Evolutionary conservation across 164 flowering plant genomes (phyloP).

Genomic region (Annona squamosa): DNA sequence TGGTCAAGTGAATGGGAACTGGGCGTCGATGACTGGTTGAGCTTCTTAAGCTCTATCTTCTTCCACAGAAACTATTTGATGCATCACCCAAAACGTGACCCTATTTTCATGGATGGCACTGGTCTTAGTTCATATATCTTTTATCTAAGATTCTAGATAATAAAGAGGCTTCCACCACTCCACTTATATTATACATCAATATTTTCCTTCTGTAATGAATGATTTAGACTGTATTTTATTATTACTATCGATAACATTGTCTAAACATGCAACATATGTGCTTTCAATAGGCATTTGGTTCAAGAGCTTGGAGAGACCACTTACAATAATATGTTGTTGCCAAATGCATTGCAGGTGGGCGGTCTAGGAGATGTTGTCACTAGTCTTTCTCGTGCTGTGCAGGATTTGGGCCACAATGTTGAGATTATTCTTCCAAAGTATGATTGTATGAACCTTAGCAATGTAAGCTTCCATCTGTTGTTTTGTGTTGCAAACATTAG

Average conservation of each 20-base stretch:
- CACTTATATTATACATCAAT: neutral
- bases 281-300: neutral
- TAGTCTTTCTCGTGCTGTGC: conserved; percentile 95
- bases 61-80: too few species aligned
- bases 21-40: too few species aligned
- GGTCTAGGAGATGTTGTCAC: conserved; percentile 99
- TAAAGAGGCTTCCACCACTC: too few species aligned
- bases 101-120: too few species aligned
- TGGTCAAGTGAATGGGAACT: too few species aligned
- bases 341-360: conserved; percentile 64
- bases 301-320: neutral
- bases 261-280: neutral
- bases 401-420: conserved; percentile 86
- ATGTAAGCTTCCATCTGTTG: conserved; percentile 52
- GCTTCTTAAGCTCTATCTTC: too few species aligned
- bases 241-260: neutral
- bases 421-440: conserved; percentile 94
- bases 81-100: too few species aligned
- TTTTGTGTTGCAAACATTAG: conserved; percentile 1
- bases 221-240: neutral
- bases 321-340: neutral
- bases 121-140: too few species aligned
- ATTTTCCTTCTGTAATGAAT: neutral
- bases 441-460: conserved; percentile 76
- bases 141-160: too few species aligned